A percentile compares a stretch with the other conserved stretches of the same genome.
Conservation (phyloP, 2,329 filamentous ascomycete species). For the Exophiala aquamarina region DNA sequence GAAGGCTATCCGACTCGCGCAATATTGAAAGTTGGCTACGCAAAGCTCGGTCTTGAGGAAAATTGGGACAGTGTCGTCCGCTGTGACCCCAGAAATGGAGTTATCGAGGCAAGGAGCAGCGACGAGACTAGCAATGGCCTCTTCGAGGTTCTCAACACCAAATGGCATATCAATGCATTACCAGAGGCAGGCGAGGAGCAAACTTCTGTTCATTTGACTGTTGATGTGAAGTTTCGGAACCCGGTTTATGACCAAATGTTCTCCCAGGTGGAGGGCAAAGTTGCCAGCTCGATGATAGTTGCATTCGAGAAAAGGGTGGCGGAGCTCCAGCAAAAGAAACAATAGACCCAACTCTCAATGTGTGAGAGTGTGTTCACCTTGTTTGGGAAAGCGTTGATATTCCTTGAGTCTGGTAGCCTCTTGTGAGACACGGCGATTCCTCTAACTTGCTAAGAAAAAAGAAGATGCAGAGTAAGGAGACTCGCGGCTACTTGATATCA, state of each 20-base stretch:
- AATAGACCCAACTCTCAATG: not conserved
- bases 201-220: constrained; percentile 73
- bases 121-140: constrained; percentile 56
- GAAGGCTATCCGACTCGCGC: constrained; percentile 66
- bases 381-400: no score
- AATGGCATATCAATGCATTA: constrained; percentile 43
- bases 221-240: constrained; percentile 83
- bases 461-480: no score
- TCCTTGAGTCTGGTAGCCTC: no score
- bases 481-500: no score
- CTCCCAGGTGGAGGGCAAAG: constrained; percentile 75
- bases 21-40: constrained; percentile 81
- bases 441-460: no score
- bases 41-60: constrained; percentile 67
- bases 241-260: constrained; percentile 85
- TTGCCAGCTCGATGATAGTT: constrained; percentile 85
- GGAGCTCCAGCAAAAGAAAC: constrained; percentile 42
- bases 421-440: no score
- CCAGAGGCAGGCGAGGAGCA: constrained; percentile 39
- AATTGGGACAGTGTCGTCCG: constrained; percentile 76
- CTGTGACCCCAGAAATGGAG: constrained; percentile 66
- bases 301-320: constrained; percentile 84
- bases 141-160: constrained; percentile 46
- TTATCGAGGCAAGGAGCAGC: constrained; percentile 69
- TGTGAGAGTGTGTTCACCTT: not conserved